These are phyloP conservation scores for Solanum piurae DNA, from an alignment of 257 asterid genomes.

Conservation along the genomic window DNA sequence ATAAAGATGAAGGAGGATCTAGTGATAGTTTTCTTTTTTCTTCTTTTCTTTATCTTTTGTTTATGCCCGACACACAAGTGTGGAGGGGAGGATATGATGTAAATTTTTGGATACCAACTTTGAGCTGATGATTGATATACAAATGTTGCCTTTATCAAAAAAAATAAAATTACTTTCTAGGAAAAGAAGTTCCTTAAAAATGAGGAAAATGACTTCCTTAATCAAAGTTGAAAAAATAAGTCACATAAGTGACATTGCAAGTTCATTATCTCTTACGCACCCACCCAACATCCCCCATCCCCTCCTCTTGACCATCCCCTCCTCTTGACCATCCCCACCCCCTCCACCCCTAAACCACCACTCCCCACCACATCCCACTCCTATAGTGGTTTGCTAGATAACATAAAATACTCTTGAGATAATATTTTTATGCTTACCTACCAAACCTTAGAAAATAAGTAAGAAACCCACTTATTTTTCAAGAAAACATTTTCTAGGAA, in stretches of 20 bases:
- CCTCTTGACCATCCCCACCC: no score
- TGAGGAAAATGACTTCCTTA: background rate
- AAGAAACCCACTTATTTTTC: background rate
- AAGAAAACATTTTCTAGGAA: background rate
- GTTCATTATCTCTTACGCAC: background rate
- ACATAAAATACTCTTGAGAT: background rate
- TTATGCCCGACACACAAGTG: no score
- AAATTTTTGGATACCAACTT: no score
- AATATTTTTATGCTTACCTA: background rate
- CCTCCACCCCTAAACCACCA: background rate
- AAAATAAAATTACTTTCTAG: background rate
- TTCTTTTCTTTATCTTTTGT: no score
- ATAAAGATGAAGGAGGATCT: no score
- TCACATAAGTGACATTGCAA: background rate
- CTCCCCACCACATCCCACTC: background rate
- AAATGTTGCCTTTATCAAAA: no score
- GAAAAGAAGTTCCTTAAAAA: background rate
- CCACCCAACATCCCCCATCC: background rate
- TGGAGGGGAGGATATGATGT: no score
- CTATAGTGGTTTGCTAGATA: background rate
- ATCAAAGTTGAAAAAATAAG: background rate
- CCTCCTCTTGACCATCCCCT: no score
- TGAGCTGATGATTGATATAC: no score
- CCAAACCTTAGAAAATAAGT: background rate
- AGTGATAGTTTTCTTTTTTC: no score